Evolutionary conservation across 768 basidiomycete species (phyloP).

Genomic region (Phylloporus sp.): DNA sequence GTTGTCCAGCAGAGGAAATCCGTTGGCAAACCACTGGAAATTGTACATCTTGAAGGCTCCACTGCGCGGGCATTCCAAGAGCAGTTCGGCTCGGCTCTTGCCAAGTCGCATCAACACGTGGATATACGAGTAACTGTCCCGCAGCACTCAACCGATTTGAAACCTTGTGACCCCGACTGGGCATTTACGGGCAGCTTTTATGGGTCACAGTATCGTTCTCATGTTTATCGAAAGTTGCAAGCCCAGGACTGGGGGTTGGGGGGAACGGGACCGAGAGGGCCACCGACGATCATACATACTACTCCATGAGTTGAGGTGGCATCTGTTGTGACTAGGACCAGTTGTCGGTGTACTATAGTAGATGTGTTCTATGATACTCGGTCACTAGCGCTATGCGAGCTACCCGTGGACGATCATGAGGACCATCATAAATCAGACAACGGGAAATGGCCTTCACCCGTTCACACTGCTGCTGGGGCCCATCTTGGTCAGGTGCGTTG

Average conservation of each 20-base stretch:
- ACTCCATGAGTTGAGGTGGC: constrained; percentile 14
- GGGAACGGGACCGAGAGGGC: constrained; percentile 23
- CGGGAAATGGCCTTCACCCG: constrained; percentile 7
- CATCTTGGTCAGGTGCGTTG: constrained; percentile 1
- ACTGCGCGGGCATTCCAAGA: constrained; percentile 25
- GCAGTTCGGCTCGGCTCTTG: constrained; percentile 19
- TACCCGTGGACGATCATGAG: not conserved
- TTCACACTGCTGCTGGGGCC: constrained; percentile 1
- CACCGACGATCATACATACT: constrained; percentile 24
- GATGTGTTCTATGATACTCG: constrained; percentile 6
- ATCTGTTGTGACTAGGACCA: constrained; percentile 3
- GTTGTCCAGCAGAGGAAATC: constrained; percentile 30
- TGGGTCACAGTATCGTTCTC: constrained; percentile 28
- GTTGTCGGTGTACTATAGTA: not conserved
- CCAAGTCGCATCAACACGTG: constrained; percentile 28
- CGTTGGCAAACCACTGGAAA: constrained; percentile 25
- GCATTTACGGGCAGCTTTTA: constrained; percentile 28
- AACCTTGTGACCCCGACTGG: constrained; percentile 26
- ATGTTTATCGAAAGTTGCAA: constrained; percentile 30
- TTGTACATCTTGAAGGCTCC: constrained; percentile 27
- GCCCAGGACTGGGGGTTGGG: constrained; percentile 25
- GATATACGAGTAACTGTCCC: constrained; percentile 17
- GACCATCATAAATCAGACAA: not conserved
- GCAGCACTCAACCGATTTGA: constrained; percentile 15
- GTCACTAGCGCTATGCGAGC: not conserved